Evolutionary conservation across 768 basidiomycete genomes (phyloP), one percentile per base, ranked within the genome.

Genomic region (Boletellus ananas): DNA sequence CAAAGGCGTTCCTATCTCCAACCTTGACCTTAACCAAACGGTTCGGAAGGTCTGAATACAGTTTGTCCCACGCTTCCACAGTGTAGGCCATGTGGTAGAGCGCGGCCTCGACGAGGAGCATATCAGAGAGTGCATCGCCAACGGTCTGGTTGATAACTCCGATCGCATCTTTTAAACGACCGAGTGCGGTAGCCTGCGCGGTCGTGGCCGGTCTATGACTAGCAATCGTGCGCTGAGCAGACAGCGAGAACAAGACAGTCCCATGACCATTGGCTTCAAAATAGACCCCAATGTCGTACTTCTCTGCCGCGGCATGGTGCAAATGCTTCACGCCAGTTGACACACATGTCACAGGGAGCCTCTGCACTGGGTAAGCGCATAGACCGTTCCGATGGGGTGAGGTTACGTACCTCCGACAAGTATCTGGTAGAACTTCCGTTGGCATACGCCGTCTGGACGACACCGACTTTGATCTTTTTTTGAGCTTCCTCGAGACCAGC

Each of bases 211-310:
- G 87, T 56, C 87, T 74, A 61, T 90, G 74, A 20, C 72, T 69
- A 27, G 72, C 60, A 35, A 99, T 74, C 39, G 67, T 78, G 20
- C 80, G 73, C 49, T 85, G 77, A 4, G 92, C 87, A 17, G 78
- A 66, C 7, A 77, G 79, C 12, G 96, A 97, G 73, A 99, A 98
- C 48, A 98, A 70, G 41, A 98, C 92, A 3, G 96, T 99, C 29
- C 96, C 96, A 60, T 99, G 96, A 3, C 96, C 96, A 65, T 99
- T 99, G 31, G 96, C 96, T 69, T 99, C 96, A 61, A 99, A 99
- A 72, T 99, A 99, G 39, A 99, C 91, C n/a, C 96, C 96, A 48
- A 99, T 79, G 64, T 92, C 81, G 69, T 86, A 98, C 60, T 84
- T 81, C 60, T 85, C 81, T 60, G 94, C 91, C 11, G 96, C 96